Evolutionary conservation across 2,329 filamentous ascomycete species (phyloP), one percentile per base, ranked within the genome.

Genomic region (Mycosphaerelloides madeirae): DNA sequence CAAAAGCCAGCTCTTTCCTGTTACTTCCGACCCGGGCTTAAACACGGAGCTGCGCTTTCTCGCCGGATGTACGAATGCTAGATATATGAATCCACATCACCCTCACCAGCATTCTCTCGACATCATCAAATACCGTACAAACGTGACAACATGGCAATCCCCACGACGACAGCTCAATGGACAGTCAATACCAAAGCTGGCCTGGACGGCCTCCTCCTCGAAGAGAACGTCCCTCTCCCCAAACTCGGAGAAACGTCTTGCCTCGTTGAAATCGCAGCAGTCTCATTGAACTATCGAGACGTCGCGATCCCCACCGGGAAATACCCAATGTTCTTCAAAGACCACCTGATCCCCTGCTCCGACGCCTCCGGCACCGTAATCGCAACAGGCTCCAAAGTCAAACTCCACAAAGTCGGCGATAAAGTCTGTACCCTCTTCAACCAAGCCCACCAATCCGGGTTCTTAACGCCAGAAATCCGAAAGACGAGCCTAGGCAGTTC

Each of bases 171-270:
- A 13, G 15, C 41, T 3, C 35, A 33, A 29, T 85, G 81, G 81
- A 68, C 63, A 18, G 60, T 84, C 36, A 65, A 67, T 20, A 71
- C 72, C 49, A 66, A 72, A 19, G 73, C 71, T 39, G 77, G 71
- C 52, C 82, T 87, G 56, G 78, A 85, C 37, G 71, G 70, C 31
- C 71, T 88, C 57, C 75, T 77, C 53, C 66, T 74, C 48, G 72
- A 38, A 13, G 11, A 80, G 40, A 68, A 73, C 34, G 64, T 67
- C 28, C 58, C 73, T 1, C 58, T 86, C 2, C 80, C 82, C 7
- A 66, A 78, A 51, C 61, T 83, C 1, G 83, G 83, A 35, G 83
- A 86, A 40, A 77, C 77, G 47, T 80, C 89, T 16, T 83, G 87
- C 7, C 72, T 89, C 20, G 79, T 90, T 56, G 84, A 84, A 65